phyloP scores from a whole-genome alignment of 257 asterid genomes.

The Solanum chmielewskii region DNA sequence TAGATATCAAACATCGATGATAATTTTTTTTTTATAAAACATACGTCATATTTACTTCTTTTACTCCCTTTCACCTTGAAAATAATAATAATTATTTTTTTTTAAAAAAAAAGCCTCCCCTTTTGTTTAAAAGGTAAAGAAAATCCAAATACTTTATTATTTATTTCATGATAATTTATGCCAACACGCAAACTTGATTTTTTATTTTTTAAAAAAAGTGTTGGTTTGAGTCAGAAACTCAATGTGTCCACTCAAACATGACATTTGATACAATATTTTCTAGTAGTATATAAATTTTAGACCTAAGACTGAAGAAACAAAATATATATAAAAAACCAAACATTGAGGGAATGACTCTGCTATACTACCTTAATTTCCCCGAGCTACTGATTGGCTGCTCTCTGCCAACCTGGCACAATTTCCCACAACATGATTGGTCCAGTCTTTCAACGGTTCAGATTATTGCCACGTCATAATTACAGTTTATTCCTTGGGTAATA shows the following conservation, averaged over 20 bases:
- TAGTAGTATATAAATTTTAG: conserved; percentile 5
- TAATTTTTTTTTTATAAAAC: neutral
- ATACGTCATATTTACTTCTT: neutral
- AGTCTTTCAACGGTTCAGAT: neutral
- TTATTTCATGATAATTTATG: neutral
- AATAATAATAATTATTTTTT: no score
- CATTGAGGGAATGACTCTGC: conserved; percentile 12
- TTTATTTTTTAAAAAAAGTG: neutral
- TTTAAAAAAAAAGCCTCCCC: neutral
- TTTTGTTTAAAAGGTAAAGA: neutral
- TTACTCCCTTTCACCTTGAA: neutral
- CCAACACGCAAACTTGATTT: conserved; percentile 22
- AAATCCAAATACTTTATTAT: neutral
- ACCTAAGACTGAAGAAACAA: conserved; percentile 4
- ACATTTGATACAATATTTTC: conserved; percentile 21
- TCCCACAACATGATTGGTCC: conserved; percentile 47
- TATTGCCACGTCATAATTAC: conserved; percentile 1
- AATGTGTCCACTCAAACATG: conserved; percentile 39
- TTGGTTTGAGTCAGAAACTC: conserved; percentile 14
- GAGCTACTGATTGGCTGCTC: conserved; percentile 70
- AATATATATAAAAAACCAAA: neutral
- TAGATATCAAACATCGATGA: neutral
- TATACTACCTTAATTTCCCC: conserved; percentile 76
- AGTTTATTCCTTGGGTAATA: conserved; percentile 26
- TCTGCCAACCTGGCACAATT: conserved; percentile 38